Base-by-base conservation (phyloP, 306 rosid genomes). In the Carpinus fangiana region DNA sequence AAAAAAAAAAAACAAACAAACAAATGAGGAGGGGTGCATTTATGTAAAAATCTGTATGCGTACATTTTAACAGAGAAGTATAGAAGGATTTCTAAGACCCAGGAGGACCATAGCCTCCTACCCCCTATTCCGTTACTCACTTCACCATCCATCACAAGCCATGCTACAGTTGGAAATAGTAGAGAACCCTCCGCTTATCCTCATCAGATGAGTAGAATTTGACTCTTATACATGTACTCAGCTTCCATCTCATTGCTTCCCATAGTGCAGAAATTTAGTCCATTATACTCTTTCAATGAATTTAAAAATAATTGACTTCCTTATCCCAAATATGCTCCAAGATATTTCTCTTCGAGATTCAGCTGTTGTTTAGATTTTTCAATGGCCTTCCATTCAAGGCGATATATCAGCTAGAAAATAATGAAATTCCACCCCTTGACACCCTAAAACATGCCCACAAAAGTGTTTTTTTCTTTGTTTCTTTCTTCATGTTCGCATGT, bases 301-400 rank as follows among this genome's bases (percentile, higher is more conserved):
- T 61, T 56, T 57, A 20, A 60, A 50, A 52, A 16, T 17, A 36
- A 38, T 28, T 52, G 76, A 62, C 21, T 51, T 50, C 16, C 72
- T 16, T 53, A 23, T 34, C 23, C 43, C 34, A 12, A 46, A 23
- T 48, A 70, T 67, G 48, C 72, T 16, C 71, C 78, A n/a, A 48
- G 13, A 45, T 38, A 55, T 45, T 54, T 28, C 13, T 72, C 72
- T 57, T 54, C 65, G 26, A 34, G 46, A 26, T 34, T 65, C 56
- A 21, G n/a, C 60, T 38, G 65, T 56, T 7, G 69, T 75, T 79
- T 81, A 12, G 28, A 47, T 71, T 69, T 70, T 60, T 52, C 59
- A 17, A 41, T 23, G 56, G 50, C 76, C 65, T 80, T 76, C 70
- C 47, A 34, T 20, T 74, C 43, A 12, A 21, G 56, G 67, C 46